These are phyloP conservation scores for Penicillium coprophilum DNA, from an alignment of 495 filamentous ascomycete species.

Conservation along the genomic window DNA sequence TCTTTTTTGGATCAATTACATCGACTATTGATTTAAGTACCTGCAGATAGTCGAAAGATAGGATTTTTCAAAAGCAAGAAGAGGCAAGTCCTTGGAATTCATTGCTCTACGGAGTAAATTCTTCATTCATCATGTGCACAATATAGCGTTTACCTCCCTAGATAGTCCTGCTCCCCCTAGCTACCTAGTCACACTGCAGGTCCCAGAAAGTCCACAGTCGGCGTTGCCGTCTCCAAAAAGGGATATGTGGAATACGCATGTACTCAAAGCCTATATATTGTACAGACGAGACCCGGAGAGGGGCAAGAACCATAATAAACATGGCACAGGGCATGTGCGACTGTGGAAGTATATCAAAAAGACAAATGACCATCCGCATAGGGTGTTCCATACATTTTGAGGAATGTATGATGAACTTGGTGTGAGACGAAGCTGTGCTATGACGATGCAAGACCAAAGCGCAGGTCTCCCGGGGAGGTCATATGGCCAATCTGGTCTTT, in stretches of 20 bases:
- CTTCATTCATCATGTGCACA: not conserved
- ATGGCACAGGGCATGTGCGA: not conserved
- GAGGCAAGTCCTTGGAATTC: not conserved
- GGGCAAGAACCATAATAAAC: not conserved
- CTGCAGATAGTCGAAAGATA: not conserved
- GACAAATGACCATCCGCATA: conserved; percentile 1
- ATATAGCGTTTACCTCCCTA: not conserved
- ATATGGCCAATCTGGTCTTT: not conserved
- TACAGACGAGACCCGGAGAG: not conserved
- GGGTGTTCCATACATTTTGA: not conserved
- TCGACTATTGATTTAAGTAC: conserved; percentile 19
- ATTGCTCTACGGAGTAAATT: not conserved
- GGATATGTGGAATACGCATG: not conserved
- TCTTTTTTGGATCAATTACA: conserved; percentile 12
- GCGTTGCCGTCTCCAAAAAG: not conserved
- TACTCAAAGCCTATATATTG: not conserved
- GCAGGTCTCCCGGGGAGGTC: conserved; percentile 1
- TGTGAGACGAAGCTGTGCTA: conserved; percentile 2
- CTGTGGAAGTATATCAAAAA: not conserved
- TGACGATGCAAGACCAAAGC: conserved; percentile 9
- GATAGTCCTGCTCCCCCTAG: conserved; percentile 5
- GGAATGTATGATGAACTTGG: not conserved
- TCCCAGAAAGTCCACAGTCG: not conserved
- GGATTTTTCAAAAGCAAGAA: too few species aligned
- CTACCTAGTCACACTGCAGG: conserved; percentile 10